These are phyloP conservation scores for Moniliella sp. DNA, from an alignment of 1,284 basidiomycete genomes.

Conservation along the genomic window DNA sequence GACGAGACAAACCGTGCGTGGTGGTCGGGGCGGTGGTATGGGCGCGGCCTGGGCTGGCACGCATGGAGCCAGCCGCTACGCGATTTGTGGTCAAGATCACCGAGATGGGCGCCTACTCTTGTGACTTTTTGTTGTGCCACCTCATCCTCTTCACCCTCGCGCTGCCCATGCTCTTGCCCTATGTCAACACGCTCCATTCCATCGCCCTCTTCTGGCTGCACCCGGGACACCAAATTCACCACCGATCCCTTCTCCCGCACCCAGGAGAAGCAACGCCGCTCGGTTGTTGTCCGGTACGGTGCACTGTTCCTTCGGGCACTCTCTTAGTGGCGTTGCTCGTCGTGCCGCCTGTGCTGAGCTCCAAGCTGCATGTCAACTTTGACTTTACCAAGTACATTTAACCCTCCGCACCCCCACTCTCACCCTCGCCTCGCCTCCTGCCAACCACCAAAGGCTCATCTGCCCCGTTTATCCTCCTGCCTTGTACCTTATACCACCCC, in stretches of 20 bases:
- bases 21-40: constrained; percentile 34
- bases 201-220: constrained; percentile 36
- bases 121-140: constrained; percentile 27
- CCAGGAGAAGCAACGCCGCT: constrained; percentile 26
- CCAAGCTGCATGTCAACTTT: too few species aligned
- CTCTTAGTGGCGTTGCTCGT: constrained; percentile 54
- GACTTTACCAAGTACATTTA: too few species aligned
- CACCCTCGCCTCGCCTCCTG: too few species aligned
- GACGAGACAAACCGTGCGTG: constrained; percentile 34
- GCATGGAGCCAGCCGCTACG: constrained; percentile 31
- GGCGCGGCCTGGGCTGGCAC: constrained; percentile 29
- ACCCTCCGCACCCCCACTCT: too few species aligned
- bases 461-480: too few species aligned
- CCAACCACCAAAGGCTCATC: too few species aligned
- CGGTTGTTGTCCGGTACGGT: constrained; percentile 45
- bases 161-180: constrained; percentile 38
- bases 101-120: constrained; percentile 30
- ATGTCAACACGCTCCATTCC: constrained; percentile 25
- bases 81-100: constrained; percentile 34
- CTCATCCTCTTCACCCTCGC: constrained; percentile 35
- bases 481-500: too few species aligned
- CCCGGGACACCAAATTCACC: constrained; percentile 49
- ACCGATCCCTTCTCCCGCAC: constrained; percentile 47
- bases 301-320: constrained; percentile 53
- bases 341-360: too few species aligned